Base-by-base conservation (phyloP, 495 filamentous ascomycete species). In the Podospora pseudopauciseta region DNA sequence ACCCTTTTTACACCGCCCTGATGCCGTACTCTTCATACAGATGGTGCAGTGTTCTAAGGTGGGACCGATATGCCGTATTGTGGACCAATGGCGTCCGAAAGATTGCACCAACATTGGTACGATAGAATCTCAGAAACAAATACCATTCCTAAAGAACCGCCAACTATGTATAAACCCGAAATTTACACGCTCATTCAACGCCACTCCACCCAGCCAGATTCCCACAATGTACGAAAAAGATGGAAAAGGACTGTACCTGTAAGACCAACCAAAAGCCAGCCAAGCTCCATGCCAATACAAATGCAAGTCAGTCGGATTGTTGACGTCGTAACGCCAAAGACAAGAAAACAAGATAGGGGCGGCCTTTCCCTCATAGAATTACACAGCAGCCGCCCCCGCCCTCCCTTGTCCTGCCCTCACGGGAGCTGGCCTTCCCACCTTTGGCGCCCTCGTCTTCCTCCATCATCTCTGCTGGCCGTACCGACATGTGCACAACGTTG, bases 401-500 rank as follows among this genome's bases (percentile, higher is more conserved):
- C 62, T 92, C 90, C 39, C 84, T 85, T 54, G 81, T 83, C 56
- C 87, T 85, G 58, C 88, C 81, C 44, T 89, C 87, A 56, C 88
- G 81, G 32, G 77, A 78, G 55, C 82, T 81, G 55, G 85, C 80
- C 80, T 96, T 96, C 49, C 86, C 81, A 44, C 86, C 81, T 27
- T 93, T 93, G 49, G 87, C 87, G 15, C 81, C 79, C 68, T 96
- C 93, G 30, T 77, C 93, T 74, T 97, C 93, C 68, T 97, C 93
- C 66, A 94, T 85, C 67, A 95, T 82, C 69, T 97, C 93, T 77
- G 93, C 90, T 2, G 93, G 93, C 72, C 91, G 90, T 65, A 97
- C 86, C 23, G 92, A 95, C 93, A 97, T 96, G 80, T 97, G 93
- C 16, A 97, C 88, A 63, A 96, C 92, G 72, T 96, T 96, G 27